Base-by-base conservation (phyloP, 1,139 yeast genomes). In the Kodamaea ohmeri region DNA sequence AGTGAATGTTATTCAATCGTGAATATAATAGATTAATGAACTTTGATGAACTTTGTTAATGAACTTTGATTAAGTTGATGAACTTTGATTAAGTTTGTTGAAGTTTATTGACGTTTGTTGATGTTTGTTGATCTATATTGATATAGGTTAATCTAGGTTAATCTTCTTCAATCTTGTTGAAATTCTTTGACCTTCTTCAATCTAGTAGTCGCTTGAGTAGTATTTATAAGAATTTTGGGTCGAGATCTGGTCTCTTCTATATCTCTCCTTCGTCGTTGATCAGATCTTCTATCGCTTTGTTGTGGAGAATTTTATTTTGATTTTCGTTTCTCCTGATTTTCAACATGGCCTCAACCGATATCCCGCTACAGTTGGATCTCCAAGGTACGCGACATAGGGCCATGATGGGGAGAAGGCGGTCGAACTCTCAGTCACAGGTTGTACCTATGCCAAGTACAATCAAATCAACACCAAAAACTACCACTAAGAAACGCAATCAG, bases 351-450 rank as follows among this genome's bases (percentile, higher is more conserved):
- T 34, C 39, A 13, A 36, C 43, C 3, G 43, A 40, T 35, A 37
- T 40, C 19, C 43, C 40, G 9, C 29, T 40, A 12, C 43, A 34
- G 17, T 39, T 41, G 22, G 44, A 41, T 27, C 34, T 41, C 14
- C 38, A 34, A 13, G 32, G 34, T 16, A 22, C 27, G 15, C 38
- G 37, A 25, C 27, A 32, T 22, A 25, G 29, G 5, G 35, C 36
- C n/a, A 32, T 32, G 18, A 38, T 34, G 25, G 55, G 56, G 15
- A 45, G 68, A 34, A 58, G 60, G 45, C 49, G 75, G 40, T 66
- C 73, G 29, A 68, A 69, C 46, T 67, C 73, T 4, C 69, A 62
- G 47, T 61, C 68, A 1, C 68, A 63, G 38, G 69, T 59, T 35
- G 37, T 50, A 11, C 32, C 48, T 4, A 43, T 45, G 25, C 51